Percentiles rank a stretch among this genome's conserved stretches.
Evolutionary conservation across 495 filamentous ascomycete species (phyloP).

Genomic region (Trichoderma orchidacearum): DNA sequence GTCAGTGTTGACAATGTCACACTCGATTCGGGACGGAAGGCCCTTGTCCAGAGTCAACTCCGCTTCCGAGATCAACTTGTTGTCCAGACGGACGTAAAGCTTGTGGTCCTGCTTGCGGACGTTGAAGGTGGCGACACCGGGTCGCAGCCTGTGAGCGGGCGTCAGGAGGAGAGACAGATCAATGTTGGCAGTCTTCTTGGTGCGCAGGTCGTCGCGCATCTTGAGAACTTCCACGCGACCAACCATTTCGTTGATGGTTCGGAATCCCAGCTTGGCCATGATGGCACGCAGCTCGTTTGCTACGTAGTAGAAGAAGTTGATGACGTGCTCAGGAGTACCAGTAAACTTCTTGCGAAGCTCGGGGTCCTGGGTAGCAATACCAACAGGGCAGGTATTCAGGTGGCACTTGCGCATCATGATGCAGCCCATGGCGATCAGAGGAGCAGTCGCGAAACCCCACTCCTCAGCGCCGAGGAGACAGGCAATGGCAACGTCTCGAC

Average conservation of each 20-base stretch:
- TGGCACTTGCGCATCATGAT: slow-evolving; percentile 84
- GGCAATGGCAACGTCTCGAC: slow-evolving; percentile 90
- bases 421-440: slow-evolving; percentile 94
- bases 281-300: slow-evolving; percentile 96
- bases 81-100: slow-evolving; percentile 88
- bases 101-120: slow-evolving; percentile 96
- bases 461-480: slow-evolving; percentile 95
- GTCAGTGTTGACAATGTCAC: slow-evolving; percentile 97
- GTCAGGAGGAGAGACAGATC: slow-evolving; percentile 94
- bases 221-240: slow-evolving; percentile 80
- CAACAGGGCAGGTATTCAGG: slow-evolving; percentile 86
- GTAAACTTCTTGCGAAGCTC: slow-evolving; percentile 91
- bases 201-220: slow-evolving; percentile 80
- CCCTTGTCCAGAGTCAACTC: slow-evolving; percentile 96
- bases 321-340: slow-evolving; percentile 92
- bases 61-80: slow-evolving; percentile 96
- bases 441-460: slow-evolving; percentile 96
- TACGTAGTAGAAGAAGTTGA: slow-evolving; percentile 99
- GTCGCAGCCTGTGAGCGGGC: slow-evolving; percentile 88
- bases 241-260: slow-evolving; percentile 97
- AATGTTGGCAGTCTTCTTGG: slow-evolving; percentile 81
- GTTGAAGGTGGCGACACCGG: slow-evolving; percentile 96
- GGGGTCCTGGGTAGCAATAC: slow-evolving; percentile 93
- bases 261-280: slow-evolving; percentile 93
- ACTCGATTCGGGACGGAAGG: slow-evolving; percentile 87